Evolutionary conservation across 345 rosid species (phyloP), one percentile per base, ranked within the genome.

Genomic region (Linum trigynum): DNA sequence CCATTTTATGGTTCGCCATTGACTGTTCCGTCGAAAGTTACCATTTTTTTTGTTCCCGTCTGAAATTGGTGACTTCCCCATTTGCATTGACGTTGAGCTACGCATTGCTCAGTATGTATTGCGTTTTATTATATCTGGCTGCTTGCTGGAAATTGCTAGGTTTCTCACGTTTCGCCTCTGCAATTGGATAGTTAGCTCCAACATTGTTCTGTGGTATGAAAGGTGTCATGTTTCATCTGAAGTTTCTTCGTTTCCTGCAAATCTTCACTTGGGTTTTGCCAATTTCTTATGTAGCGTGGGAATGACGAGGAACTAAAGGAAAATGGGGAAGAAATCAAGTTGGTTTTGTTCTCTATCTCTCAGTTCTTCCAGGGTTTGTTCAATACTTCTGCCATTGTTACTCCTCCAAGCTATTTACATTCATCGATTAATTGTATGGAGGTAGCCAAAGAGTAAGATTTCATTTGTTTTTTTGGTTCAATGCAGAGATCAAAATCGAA

Each of bases 331-430:
- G 74, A 75, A 68, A 69, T 81, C 79, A 62, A 70, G 69, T 67
- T 92, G 98, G 98, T 92, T 92, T 65, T 76, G 83, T 57, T 86
- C 81, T 57, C 76, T 92, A 70, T 87, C 77, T 57, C 77, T 92
- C 38, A 82, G 74, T 32, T 48, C 53, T 48, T 67, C 88, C 36
- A 84, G 80, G 75, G 96, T 48, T 48, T 48, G 53, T 48, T 23
- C 32, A 23, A 23, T 23, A 23, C 32, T 23, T 23, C 32, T 9
- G 32, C 1, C 32, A 23, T 48, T 4, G 6, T 48, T 9, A 15
- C 9, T 48, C 3, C 53, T 9, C 14, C 53, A 48, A 23, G 32
- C 32, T 23, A 23, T 23, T 48, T 48, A 9, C 53, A 41, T 41
- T 41, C 6, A 41, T 41, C 9, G 0, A 41, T 41, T 41, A 0